These are phyloP conservation scores for Vaccinium vitisidaea DNA, from an alignment of 148 eudicot genomes.

Conservation along the genomic window DNA sequence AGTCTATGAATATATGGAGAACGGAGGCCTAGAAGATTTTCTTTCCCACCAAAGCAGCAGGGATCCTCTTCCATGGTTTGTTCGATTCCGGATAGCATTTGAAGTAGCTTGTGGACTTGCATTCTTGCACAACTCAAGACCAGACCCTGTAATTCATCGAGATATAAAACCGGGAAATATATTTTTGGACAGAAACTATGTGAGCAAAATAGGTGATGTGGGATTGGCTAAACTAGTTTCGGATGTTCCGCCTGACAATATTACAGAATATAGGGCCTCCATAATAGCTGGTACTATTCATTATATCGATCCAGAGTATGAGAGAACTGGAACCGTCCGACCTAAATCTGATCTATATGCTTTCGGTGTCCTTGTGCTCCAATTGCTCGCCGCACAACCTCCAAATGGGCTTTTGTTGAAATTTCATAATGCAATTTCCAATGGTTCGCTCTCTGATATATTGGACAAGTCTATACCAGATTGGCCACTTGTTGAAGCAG, in stretches of 20 bases:
- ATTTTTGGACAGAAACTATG: slow-evolving; percentile 47
- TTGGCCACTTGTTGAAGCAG: slow-evolving; percentile 70
- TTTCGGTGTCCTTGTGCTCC: slow-evolving; percentile 71
- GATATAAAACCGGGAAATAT: slow-evolving; percentile 79
- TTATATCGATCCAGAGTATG: slow-evolving; percentile 80
- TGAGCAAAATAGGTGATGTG: slow-evolving; percentile 70
- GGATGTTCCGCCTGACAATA: slow-evolving; percentile 52
- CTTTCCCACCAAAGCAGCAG: slow-evolving; percentile 28
- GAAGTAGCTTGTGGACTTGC: slow-evolving; percentile 77
- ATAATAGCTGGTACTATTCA: slow-evolving; percentile 55
- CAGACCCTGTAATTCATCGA: slow-evolving; percentile 63
- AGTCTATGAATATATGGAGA: slow-evolving; percentile 74
- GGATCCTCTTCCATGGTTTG: slow-evolving; percentile 61
- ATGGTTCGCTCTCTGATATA: slow-evolving; percentile 45
- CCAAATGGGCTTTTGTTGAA: slow-evolving; percentile 59
- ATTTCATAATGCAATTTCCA: slow-evolving; percentile 54
- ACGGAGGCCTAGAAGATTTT: slow-evolving; percentile 66
- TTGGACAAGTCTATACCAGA: slow-evolving; percentile 55
- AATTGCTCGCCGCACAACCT: slow-evolving; percentile 46
- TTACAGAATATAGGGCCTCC: slow-evolving; percentile 58
- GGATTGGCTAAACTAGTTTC: slow-evolving; percentile 65
- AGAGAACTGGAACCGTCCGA: slow-evolving; percentile 73
- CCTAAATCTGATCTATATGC: slow-evolving; percentile 81
- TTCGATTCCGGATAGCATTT: slow-evolving; percentile 61
- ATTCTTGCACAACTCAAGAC: slow-evolving; percentile 65